A percentile compares a stretch with the other conserved stretches of the same genome.
Conservation (phyloP, 163 green algal species). For the Scenedesmus sp. region DNA sequence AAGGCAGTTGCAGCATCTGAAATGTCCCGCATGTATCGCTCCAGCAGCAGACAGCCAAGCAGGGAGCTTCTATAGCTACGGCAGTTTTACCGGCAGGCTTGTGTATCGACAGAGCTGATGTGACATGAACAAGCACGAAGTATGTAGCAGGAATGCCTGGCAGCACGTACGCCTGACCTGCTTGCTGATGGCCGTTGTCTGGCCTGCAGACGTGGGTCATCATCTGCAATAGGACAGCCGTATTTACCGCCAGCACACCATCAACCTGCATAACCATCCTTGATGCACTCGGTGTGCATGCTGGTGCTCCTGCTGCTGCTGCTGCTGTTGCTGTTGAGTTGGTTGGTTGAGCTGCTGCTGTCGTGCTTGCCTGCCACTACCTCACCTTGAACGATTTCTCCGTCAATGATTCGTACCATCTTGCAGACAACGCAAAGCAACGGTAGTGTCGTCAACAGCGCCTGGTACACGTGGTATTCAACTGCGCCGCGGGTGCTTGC, state of each 20-base stretch:
- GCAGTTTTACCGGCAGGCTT: too few species aligned
- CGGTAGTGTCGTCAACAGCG: not conserved
- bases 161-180: not conserved
- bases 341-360: not conserved
- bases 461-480: not conserved
- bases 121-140: not conserved
- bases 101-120: not conserved
- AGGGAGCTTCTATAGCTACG: too few species aligned
- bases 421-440: not conserved
- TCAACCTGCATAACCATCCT: not conserved
- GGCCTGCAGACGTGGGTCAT: slow-evolving; percentile 3
- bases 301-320: not conserved
- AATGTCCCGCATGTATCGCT: too few species aligned
- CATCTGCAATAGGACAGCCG: not conserved
- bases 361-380: not conserved
- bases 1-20: too few species aligned
- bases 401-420: slow-evolving; percentile 39
- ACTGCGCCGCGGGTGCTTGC: too few species aligned
- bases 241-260: not conserved
- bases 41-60: too few species aligned
- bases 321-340: not conserved
- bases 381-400: slow-evolving; percentile 34
- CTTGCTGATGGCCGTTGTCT: not conserved
- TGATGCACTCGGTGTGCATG: not conserved
- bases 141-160: not conserved